A percentile compares a stretch with the other conserved stretches of the same genome.
These are phyloP conservation scores for Roridomyces roridus DNA, from an alignment of 768 basidiomycete species.

Conservation along the genomic window DNA sequence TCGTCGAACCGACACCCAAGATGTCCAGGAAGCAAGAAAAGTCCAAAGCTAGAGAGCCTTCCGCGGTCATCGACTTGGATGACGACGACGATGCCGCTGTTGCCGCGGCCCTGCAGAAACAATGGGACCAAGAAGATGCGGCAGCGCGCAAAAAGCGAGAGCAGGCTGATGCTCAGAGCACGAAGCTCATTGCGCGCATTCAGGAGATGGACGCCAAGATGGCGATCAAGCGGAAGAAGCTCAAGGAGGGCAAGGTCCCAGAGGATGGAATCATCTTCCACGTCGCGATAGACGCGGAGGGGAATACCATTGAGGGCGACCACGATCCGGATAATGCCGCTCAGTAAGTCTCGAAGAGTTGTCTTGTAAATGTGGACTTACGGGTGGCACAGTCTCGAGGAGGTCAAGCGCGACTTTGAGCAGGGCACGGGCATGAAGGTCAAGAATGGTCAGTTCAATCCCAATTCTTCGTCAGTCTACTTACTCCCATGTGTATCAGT, in stretches of 20 bases:
- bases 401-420: slow-evolving; percentile 18
- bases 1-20: neutral
- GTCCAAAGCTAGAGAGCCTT: neutral
- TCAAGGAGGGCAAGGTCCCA: slow-evolving; percentile 2
- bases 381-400: neutral
- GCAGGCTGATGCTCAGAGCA: neutral
- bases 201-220: slow-evolving; percentile 14
- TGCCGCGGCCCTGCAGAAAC: slow-evolving; percentile 13
- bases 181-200: slow-evolving; percentile 1
- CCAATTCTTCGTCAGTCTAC: neutral
- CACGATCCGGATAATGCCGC: slow-evolving; percentile 21
- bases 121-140: slow-evolving; percentile 14
- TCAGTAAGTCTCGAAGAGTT: neutral
- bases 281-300: slow-evolving; percentile 13
- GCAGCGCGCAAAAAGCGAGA: neutral
- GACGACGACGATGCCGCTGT: slow-evolving; percentile 10
- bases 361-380: neutral
- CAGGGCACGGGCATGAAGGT: slow-evolving; percentile 8
- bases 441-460: slow-evolving; percentile 7
- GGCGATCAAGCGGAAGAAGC: slow-evolving; percentile 7
- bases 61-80: neutral
- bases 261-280: slow-evolving; percentile 16
- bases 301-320: slow-evolving; percentile 20
- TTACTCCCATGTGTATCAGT: neutral
- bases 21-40: neutral